Evolutionary conservation across 202 grass and related monocot genomes (phyloP).

Genomic region (Zizania palustris): DNA sequence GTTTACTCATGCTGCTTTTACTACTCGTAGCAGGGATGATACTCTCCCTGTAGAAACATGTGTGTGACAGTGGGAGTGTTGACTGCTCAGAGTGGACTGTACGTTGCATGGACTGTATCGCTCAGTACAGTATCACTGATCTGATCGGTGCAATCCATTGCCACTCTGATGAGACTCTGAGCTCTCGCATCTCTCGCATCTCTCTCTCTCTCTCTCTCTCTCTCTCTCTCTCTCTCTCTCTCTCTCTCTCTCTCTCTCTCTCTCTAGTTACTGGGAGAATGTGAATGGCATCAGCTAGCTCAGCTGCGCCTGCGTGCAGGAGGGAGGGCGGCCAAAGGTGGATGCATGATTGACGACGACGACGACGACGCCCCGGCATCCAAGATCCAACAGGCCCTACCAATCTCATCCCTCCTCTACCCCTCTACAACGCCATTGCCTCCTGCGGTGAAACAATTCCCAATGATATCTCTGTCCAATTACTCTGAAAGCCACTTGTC

Average conservation of each 20-base stretch:
- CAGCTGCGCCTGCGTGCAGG: too few relatives aligned
- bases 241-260: not conserved
- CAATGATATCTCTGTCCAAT: slow-evolving; percentile 31
- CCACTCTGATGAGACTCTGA: not conserved
- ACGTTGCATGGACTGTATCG: not conserved
- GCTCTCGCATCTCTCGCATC: not conserved
- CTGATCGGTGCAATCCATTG: not conserved
- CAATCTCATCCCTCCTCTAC: not conserved
- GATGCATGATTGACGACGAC: slow-evolving; percentile 9
- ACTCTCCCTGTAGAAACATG: too few relatives aligned
- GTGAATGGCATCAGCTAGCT: too few relatives aligned
- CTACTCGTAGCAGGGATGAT: not conserved
- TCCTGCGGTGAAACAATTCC: slow-evolving; percentile 50
- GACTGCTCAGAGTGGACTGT: not conserved
- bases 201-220: not conserved
- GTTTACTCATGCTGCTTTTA: not conserved
- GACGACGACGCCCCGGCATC: not conserved
- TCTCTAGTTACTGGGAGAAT: not conserved
- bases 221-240: not conserved
- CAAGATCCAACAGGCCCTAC: not conserved
- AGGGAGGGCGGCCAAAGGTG: too few relatives aligned
- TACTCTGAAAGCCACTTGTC: slow-evolving; percentile 19
- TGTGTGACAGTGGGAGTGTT: not conserved
- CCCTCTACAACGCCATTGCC: slow-evolving; percentile 23
- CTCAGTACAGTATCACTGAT: too few relatives aligned